Evolutionary conservation across 345 rosid genomes (phyloP).

Genomic region (Arabidopsis thaliana): DNA sequence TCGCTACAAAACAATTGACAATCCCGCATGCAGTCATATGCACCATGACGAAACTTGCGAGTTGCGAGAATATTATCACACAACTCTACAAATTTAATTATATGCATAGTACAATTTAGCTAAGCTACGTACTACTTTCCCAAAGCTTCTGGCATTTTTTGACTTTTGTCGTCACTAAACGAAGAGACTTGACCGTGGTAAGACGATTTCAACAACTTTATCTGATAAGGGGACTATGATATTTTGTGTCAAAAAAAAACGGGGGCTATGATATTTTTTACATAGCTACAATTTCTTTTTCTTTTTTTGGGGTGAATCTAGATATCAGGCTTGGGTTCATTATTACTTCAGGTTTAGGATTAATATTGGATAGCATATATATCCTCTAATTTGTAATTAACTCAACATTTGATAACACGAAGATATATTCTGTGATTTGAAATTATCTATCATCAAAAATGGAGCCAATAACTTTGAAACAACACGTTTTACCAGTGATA

Average conservation of each 20-base stretch:
- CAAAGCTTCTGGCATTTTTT: conserved; percentile 2
- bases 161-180: conserved; percentile 14
- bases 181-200: conserved; percentile 20
- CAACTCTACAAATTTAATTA: neutral
- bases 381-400: neutral
- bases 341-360: neutral
- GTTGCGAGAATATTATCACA: neutral
- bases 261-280: neutral
- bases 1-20: conserved; percentile 6
- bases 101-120: neutral
- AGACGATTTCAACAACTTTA: conserved; percentile 1
- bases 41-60: conserved; percentile 1
- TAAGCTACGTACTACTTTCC: neutral
- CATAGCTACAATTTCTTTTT: neutral
- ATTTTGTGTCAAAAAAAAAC: no score
- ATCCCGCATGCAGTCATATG: neutral
- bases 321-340: neutral
- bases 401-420: conserved; percentile 1
- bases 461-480: neutral
- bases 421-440: neutral
- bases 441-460: neutral
- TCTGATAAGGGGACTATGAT: conserved; percentile 11
- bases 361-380: neutral
- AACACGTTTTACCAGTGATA: neutral
- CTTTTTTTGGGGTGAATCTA: neutral